Evolutionary conservation across 2,329 filamentous ascomycete species (phyloP).

Genomic region (Pestalotiopsis sp.): DNA sequence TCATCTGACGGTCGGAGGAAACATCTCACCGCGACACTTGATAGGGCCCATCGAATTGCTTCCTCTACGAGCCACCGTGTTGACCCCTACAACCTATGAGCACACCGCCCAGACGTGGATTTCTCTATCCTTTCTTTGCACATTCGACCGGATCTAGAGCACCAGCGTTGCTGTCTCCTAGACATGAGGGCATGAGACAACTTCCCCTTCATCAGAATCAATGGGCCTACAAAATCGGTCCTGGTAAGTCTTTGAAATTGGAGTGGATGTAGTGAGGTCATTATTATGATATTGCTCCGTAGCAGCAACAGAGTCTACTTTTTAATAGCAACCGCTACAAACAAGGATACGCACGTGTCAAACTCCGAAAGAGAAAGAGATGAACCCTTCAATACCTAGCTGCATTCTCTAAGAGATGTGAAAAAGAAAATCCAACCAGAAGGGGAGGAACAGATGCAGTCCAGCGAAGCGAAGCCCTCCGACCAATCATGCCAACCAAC

Average conservation of each 20-base stretch:
- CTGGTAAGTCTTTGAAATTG: neutral
- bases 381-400: too few relatives aligned
- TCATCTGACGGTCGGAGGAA: constrained; percentile 7
- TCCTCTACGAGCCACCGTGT: neutral
- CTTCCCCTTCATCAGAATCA: neutral
- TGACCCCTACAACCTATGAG: neutral
- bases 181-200: neutral
- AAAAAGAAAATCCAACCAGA: neutral
- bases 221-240: neutral
- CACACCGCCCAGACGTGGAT: neutral
- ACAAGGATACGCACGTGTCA: neutral
- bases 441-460: neutral
- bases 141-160: neutral
- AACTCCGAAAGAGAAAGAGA: neutral
- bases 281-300: neutral
- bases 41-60: neutral
- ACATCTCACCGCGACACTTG: neutral
- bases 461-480: neutral
- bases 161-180: neutral
- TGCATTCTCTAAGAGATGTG: too few relatives aligned
- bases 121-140: neutral
- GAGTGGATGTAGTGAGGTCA: neutral
- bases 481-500: neutral
- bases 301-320: neutral
- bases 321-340: neutral